Evolutionary conservation across 148 eudicot species (phyloP).

Genomic region (Fagopyrum tataricum): DNA sequence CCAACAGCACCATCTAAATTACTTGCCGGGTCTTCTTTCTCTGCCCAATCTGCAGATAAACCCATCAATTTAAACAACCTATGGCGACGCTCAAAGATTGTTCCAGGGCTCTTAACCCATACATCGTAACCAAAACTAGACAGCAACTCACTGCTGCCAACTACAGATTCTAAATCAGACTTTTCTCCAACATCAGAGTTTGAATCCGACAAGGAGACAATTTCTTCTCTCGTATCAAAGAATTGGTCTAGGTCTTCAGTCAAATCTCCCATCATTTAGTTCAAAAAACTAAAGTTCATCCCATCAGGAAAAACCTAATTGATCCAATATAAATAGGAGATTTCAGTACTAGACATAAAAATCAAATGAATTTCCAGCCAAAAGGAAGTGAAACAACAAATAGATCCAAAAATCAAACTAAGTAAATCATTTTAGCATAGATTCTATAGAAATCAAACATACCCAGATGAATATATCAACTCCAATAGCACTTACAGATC

Average conservation of each 20-base stretch:
- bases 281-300: constrained; percentile 23
- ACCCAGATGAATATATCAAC: neutral
- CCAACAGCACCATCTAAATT: constrained; percentile 14
- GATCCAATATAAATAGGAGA: constrained; percentile 8
- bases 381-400: constrained; percentile 3
- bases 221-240: constrained; percentile 62
- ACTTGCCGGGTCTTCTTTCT: constrained; percentile 17
- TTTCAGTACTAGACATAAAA: neutral
- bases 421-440: neutral
- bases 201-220: constrained; percentile 50
- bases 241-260: constrained; percentile 47
- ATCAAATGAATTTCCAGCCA: neutral
- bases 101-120: constrained; percentile 57
- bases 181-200: constrained; percentile 37
- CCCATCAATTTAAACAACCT: constrained; percentile 62
- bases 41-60: constrained; percentile 20
- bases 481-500: neutral
- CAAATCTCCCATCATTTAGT: constrained; percentile 23
- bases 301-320: constrained; percentile 17
- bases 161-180: constrained; percentile 33
- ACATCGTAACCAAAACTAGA: constrained; percentile 44
- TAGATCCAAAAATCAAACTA: neutral
- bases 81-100: constrained; percentile 47
- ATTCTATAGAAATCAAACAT: neutral
- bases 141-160: constrained; percentile 17